Percentiles rank a stretch among this genome's conserved stretches.
Conservation (phyloP, 257 asterid genomes). For the Galeopsis tetrahit region DNA sequence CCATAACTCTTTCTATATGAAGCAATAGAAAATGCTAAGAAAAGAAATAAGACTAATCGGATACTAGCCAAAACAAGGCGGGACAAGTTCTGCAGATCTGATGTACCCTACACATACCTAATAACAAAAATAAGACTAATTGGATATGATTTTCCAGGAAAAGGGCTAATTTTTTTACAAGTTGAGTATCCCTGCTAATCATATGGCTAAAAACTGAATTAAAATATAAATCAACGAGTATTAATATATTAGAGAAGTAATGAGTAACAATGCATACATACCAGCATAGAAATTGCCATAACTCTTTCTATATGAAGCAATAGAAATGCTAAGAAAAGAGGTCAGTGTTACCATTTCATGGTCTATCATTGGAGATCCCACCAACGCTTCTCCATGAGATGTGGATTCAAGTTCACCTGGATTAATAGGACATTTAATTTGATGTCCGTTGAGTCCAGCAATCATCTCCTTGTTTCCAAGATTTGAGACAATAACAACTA, state of each 20-base stretch:
- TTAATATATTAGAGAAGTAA: not conserved
- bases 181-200: not conserved
- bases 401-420: constrained; percentile 14
- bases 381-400: not conserved
- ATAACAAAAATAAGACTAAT: not conserved
- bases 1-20: not conserved
- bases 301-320: constrained; percentile 11
- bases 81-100: too few relatives aligned
- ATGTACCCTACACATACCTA: too few relatives aligned
- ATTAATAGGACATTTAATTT: not conserved
- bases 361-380: not conserved
- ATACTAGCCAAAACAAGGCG: not conserved
- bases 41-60: too few relatives aligned
- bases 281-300: not conserved
- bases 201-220: not conserved
- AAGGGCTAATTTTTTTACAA: not conserved
- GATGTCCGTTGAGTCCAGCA: constrained; percentile 13
- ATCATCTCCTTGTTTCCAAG: constrained; percentile 30
- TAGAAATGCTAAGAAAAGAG: not conserved
- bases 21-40: not conserved
- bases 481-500: constrained; percentile 27
- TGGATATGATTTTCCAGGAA: not conserved
- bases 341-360: constrained; percentile 16
- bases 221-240: not conserved
- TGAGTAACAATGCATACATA: not conserved